Base-by-base conservation (phyloP, 2,329 filamentous ascomycete species). In the Colletotrichum sp. region DNA sequence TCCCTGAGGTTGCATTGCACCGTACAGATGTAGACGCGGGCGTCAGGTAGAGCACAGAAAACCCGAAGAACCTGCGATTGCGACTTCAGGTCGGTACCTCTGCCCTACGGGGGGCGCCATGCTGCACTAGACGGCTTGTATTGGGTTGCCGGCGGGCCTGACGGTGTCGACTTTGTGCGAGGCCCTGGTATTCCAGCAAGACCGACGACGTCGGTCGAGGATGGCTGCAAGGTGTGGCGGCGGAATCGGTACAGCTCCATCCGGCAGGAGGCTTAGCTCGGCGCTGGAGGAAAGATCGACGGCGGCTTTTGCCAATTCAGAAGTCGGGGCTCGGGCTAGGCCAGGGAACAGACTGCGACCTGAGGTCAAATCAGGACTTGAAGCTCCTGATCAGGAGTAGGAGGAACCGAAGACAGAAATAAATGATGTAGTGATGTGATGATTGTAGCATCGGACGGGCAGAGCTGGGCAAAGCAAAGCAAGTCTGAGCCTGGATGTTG, bases 401-500 rank as follows among this genome's bases (percentile, higher is more conserved):
- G 57, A 49, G n/a, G 34, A 39, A 18, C 63, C 44, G 64, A 55
- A 26, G 55, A 66, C 39, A 63, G 69, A 75, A 32, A 55, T 32
- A 49, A 73, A 76, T 76, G 70, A 76, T 76, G 70, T 69, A 72
- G 63, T 39, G 57, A 76, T 69, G 70, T 59, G 36, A 49, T 32
- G 44, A 72, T n/a, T 36, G 64, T 60, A 49, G 64, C 44, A 65
- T 64, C 26, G 69, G n/a, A 34, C 36, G 36, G 34, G 34, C 69
- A 67, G 30, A 59, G 39, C 34, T 28, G 62, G 65, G 49, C 62
- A 68, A 66, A 57, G 72, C 69, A 75, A 49, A 30, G 36, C 52
- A 44, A 55, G 66, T 16, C 66, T 24, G 30, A 34, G 32, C 39
- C 32, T 44, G n/a, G 44, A 21, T 28, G 24, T 39, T 12, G 13